Base-by-base conservation (phyloP, 2,329 filamentous ascomycete species). In the Exophiala aquamarina region DNA sequence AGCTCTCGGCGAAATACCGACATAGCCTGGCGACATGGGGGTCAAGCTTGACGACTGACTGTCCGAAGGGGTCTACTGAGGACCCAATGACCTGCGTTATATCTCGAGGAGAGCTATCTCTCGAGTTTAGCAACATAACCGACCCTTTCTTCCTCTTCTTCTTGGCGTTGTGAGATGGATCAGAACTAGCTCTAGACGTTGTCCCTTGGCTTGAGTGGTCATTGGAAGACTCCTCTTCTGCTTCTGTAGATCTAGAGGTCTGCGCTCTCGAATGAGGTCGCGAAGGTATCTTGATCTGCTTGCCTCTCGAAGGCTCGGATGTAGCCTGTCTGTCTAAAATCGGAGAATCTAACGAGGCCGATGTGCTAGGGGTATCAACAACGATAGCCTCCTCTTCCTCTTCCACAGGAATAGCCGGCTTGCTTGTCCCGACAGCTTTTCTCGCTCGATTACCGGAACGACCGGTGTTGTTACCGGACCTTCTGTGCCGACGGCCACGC, bases 1-100 rank as follows among this genome's bases (percentile, higher is more conserved):
- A 57, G 28, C 31, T 54, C 17, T 54, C 43, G 42, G 47, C 47
- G 39, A 55, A 57, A 37, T 57, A 57, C 7, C 44, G 40, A 46
- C 52, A 50, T 13, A 57, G 41, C 34, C 38, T 52, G 31, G 52
- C 51, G 18, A 49, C 43, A 14, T 54, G 52, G 21, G 49, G 36
- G 35, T 55, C 52, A 10, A 57, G 44, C 28, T 49, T 49, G 31
- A 55, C 49, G 7, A 52, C 52, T 6, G 54, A 57, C 26, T 46
- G 46, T 26, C 44, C 46, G 35, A 57, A 57, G 4, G 54, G 54
- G 37, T 57, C 54, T 18, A 57, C 31, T 17, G 44, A 49, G 9
- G 21, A 45, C 11, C 36, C 43, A 6, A 49, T 46, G 13, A 57
- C 17, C 39, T 57, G 54, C 15, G 39, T 44, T 20, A 57, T 55